Evolutionary conservation across 2,329 filamentous ascomycete species (phyloP), one percentile per base, ranked within the genome.

Genomic region (Exophiala dermatitidis): DNA sequence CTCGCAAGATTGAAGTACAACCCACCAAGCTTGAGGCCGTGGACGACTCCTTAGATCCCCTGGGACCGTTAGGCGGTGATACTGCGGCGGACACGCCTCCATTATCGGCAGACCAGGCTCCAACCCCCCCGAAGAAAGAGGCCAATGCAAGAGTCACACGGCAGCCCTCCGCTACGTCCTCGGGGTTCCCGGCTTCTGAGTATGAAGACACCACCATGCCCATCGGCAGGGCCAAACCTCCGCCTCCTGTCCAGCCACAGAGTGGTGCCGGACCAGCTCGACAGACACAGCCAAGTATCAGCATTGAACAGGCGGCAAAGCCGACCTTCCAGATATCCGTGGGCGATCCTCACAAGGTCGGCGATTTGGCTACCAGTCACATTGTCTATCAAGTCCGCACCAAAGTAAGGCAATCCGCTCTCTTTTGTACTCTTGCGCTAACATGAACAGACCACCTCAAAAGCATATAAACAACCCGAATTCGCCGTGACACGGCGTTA

Each of bases 321-420:
- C 93, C 93, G 3, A 86, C 77, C 40, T 98, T 97, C 71, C 76
- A 88, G 46, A 97, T 98, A 64, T 83, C 80, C 2, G 93, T 98
- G 26, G 93, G 93, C 53, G 93, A 98, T 72, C 93, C 93, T 51
- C 90, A 96, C 72, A 98, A 97, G 74, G 91, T 98, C 62, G 93
- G 93, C 55, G 93, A 97, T 71, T 72, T 97, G 68, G 96, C 93
- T 5, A 95, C 88, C 70, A 95, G 90, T 59, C 93, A 98, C 70
- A 98, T 95, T 60, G 93, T 97, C 45, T 98, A 98, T 72, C 89
- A 89, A 64, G 93, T 98, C 60, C 81, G 87, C 65, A 98, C 93
- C 54, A 93, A 86, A 82, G 88, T 93, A 77, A 56, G 69, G 54
- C 62, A 1, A 19, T 19, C 19, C 19, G 19, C 19, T 2, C 19